Base-by-base conservation (phyloP, 768 basidiomycete genomes). In the Mycena filopes region DNA sequence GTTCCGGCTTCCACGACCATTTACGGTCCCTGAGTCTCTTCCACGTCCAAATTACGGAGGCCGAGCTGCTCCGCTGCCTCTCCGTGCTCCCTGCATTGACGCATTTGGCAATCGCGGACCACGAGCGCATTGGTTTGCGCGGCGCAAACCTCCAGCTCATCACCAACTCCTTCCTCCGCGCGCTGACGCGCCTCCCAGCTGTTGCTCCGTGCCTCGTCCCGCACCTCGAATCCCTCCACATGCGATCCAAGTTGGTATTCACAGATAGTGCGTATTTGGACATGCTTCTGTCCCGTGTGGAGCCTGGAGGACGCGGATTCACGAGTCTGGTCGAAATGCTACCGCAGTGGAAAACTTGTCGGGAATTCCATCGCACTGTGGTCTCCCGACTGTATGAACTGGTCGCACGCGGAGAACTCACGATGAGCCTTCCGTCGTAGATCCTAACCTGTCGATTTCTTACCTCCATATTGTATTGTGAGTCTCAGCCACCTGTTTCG, bases 41-140 rank as follows among this genome's bases (percentile, higher is more conserved):
- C 53, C 28, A 54, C 31, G 53, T 62, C 9, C 49, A 38, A n/a
- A 55, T 62, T 3, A 55, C 60, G 20, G 51, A 62, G n/a, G 11
- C 36, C 20, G 43, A 62, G 53, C 60, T 62, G 10, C 36, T 62
- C 23, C 45, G 48, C 15, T 54, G 31, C 15, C 53, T 62, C 3
- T 1, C 43, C 12, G 7, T n/a, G 4, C 38, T 62, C 2, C 51
- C 51, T 16, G 33, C 53, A 11, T 20, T 62, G 33, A 42, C 36
- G 20, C 26, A n/a, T n/a, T 38, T 62, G 25, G 43, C 51, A 18
- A 55, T 62, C 42, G 43, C 60, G 0, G 60, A 62, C 36, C 60
- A 62, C 53, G 28, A 54, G 20, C 60, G 53, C 26, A 8, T 55
- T 12, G 3, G 31, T 23, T 43, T 43, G 4, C 43, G 51, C 2